Evolutionary conservation across 2,329 filamentous ascomycete genomes (phyloP), one percentile per base, ranked within the genome.

Genomic region (Arachnomyces sp.): DNA sequence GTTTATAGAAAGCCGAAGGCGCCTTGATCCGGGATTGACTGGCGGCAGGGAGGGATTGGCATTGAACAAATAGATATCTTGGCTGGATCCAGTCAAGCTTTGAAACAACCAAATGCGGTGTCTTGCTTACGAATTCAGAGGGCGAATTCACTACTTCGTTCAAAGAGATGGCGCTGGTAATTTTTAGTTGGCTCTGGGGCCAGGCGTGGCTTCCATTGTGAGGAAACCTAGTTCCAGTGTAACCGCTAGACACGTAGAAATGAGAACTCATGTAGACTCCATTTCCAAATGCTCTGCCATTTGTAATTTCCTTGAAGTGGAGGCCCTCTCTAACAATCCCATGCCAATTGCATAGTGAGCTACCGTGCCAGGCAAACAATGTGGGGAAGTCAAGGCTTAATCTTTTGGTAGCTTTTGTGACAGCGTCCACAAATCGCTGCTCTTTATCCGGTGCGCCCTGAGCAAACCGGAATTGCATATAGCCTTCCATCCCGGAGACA

Each of bases 401-500:
- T 4, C 65, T 56, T 12, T 52, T 42, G 2, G 62, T 58, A 6
- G 51, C 45, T 12, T 59, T 16, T 29, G 69, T 66, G 2, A 92
- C 69, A 11, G 80, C 77, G 15, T 77, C 61, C 5, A 79, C 66
- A 55, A 95, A 95, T 2, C 77, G 72, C 28, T 81, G 70, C 56
- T 95, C 89, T 53, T 89, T 93, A 53, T 94, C 86, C 0, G 87
- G 87, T 1, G 86, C 83, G 7, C 88, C 89, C 68, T 94, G 90
- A 0, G 84, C 82, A 51, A 95, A 87, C 18, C 86, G 77, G 53
- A 95, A 95, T 58, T 95, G 88, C 42, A 86, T 69, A 73, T 80
- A 90, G 2, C 63, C 68, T 0, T 69, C 53, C 66, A 90, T 78
- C 1, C 81, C 82, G 16, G 66, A 67, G 2, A 92, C 72, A 8